Percentiles rank a stretch among this genome's conserved stretches.
These are phyloP conservation scores for Geotrichum histeridarum DNA, from an alignment of 1,139 yeast species.

Conservation along the genomic window DNA sequence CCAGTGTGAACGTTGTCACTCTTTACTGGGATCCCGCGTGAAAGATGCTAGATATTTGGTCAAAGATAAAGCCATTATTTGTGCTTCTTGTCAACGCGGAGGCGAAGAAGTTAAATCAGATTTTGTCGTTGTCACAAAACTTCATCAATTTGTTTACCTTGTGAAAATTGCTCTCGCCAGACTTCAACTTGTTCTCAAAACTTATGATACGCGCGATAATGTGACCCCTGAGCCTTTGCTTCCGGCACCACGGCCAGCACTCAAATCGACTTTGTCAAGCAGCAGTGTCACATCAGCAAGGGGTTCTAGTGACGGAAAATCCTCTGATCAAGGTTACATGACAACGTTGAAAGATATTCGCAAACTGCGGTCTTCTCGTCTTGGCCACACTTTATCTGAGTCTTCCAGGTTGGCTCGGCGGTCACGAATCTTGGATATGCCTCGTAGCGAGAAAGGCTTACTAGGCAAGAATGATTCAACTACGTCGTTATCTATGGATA, in stretches of 20 bases:
- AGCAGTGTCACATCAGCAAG: conserved; percentile 11
- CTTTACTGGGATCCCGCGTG: conserved; percentile 22
- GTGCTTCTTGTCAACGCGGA: conserved; percentile 52
- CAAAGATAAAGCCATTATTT: conserved; percentile 42
- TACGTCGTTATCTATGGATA: conserved; percentile 13
- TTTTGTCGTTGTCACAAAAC: conserved; percentile 60
- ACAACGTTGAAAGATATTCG: conserved; percentile 75
- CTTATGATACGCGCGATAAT: conserved; percentile 35
- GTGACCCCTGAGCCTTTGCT: neutral
- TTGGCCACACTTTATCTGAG: conserved; percentile 57
- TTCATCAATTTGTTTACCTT: conserved; percentile 68
- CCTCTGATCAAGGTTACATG: conserved; percentile 50
- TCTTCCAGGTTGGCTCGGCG: conserved; percentile 57
- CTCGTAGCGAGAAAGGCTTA: conserved; percentile 36
- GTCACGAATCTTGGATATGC: conserved; percentile 47
- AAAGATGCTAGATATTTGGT: conserved; percentile 44
- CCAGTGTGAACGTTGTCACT: conserved; percentile 44
- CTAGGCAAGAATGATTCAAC: conserved; percentile 28
- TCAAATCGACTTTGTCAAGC: conserved; percentile 9
- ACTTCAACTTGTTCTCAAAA: conserved; percentile 63
- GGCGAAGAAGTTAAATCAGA: conserved; percentile 46
- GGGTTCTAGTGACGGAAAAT: neutral
- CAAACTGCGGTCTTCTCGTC: conserved; percentile 67
- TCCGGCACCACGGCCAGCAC: neutral
- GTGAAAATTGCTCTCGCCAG: conserved; percentile 80